Evolutionary conservation across 495 filamentous ascomycete species (phyloP), one percentile per base, ranked within the genome.

Genomic region (Tricharina praecox): DNA sequence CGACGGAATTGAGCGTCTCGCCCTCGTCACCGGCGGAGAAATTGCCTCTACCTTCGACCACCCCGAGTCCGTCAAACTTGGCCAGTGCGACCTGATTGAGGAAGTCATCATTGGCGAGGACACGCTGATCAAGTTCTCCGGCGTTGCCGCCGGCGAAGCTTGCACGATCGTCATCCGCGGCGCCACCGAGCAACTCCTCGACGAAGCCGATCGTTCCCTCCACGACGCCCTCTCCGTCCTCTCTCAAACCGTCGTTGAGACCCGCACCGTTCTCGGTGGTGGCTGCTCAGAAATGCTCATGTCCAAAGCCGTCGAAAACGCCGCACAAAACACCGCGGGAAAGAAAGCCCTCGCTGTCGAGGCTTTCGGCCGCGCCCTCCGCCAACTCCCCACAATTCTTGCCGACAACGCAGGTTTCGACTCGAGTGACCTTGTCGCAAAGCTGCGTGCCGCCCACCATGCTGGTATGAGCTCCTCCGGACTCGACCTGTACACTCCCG

Each of bases 201-300:
- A 97, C 62, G 90, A 97, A 67, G 85, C 90, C 5, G 90, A 97
- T 69, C 79, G 90, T 45, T 93, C 84, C 26, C 71, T 97, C 33
- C 90, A 97, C 63, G 90, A 97, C 66, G 90, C 90, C 20, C 75
- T 97, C 23, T 92, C 90, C 9, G 92, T 97, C 4, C 79, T 97
- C 19, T 96, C 90, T 3, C 90, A 97, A 65, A 97, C 90, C 10
- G 84, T 96, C 53, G 82, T 79, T 63, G 88, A 96, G 65, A 87
- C 90, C 15, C 78, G 84, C 49, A 90, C 85, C 23, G 95, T 92
- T 0, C 78, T 97, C 3, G 90, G 90, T 23, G 90, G 90, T 60
- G 90, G 90, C 15, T 95, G 86, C 58, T 87, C 87, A 0, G 90
- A 97, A 74, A 95, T 94, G 88, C 67, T 93, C 48, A 97, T 97